phyloP scores from a whole-genome alignment of 2,329 filamentous ascomycete species.

The Aspergillus uvarum region DNA sequence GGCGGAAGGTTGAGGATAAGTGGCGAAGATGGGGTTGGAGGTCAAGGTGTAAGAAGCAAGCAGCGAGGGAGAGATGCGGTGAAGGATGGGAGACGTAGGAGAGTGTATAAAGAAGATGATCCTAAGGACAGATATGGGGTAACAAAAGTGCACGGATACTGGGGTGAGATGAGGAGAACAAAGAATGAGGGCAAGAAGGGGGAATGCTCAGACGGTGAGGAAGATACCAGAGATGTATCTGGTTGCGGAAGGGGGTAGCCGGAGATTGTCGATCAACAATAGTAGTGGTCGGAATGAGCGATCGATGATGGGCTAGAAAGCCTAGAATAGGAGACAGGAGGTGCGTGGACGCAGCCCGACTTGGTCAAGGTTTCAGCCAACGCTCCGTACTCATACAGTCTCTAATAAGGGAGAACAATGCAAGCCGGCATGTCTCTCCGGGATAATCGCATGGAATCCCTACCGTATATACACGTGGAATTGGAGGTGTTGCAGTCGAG shows the following conservation, averaged over 20 bases:
- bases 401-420: not conserved
- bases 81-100: not conserved
- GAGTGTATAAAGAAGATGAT: not conserved
- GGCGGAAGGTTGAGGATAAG: no score
- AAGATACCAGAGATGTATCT: constrained; percentile 5
- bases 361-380: constrained; percentile 5
- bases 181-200: constrained; percentile 6
- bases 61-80: constrained; percentile 1
- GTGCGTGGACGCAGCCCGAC: constrained; percentile 1
- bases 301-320: not conserved
- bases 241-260: constrained; percentile 5
- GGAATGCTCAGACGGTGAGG: constrained; percentile 6
- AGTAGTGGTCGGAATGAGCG: not conserved
- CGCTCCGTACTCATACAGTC: not conserved
- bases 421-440: constrained; percentile 9
- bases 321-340: constrained; percentile 3
- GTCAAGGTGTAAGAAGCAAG: constrained; percentile 4
- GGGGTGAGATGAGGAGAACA: constrained; percentile 2
- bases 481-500: not conserved
- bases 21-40: constrained; percentile 1
- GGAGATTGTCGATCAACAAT: constrained; percentile 3
- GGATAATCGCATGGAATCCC: not conserved
- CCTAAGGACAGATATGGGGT: not conserved
- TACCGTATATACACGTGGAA: constrained; percentile 8
- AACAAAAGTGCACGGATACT: not conserved